Evolutionary conservation across 495 filamentous ascomycete genomes (phyloP), one percentile per base, ranked within the genome.

Genomic region (Neurospora sp.): DNA sequence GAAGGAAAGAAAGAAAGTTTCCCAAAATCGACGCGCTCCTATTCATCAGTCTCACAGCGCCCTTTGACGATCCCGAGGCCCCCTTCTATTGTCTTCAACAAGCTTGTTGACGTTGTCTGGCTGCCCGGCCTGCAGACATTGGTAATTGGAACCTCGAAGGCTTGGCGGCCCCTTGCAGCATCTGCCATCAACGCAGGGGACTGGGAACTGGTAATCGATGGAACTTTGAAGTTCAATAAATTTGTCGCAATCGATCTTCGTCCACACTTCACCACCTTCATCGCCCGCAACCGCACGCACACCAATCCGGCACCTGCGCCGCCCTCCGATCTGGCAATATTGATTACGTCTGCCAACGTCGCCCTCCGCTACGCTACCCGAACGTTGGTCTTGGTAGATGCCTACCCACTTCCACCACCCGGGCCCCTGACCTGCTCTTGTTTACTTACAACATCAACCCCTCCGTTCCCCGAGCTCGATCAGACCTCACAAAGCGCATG

Each of bases 401-500:
- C 70, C 42, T 42, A 48, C 46, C 70, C 62, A 39, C 38, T 71
- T 59, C 73, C 18, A 40, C 23, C 39, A 37, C 20, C 40, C 39
- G 54, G 73, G 44, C 9, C 44, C 37, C 37, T 73, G 42, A 72
- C 59, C 44, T 27, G 41, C 40, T 70, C 70, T 38, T 38, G 27
- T 66, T 44, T 59, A 18, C 69, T 69, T 35, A 37, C 44, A 48
- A 48, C 54, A 35, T 66, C 23, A 31, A 66, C 54, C 54, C 54
- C 54, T 66, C 54, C 54, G 54, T 35, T 66, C 27, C 27, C 27
- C 54, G 54, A 66, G 54, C 54, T 66, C 27, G 12, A 35, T 18
- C 54, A 66, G 14, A 35, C 54, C 27, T 66, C 54, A 35, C n/a
- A 23, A 11, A 66, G 54, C 54, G 54, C 54, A 79, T 79, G 77